phyloP scores from a whole-genome alignment of 2,329 filamentous ascomycete species.

The Coniochaeta sp. region DNA sequence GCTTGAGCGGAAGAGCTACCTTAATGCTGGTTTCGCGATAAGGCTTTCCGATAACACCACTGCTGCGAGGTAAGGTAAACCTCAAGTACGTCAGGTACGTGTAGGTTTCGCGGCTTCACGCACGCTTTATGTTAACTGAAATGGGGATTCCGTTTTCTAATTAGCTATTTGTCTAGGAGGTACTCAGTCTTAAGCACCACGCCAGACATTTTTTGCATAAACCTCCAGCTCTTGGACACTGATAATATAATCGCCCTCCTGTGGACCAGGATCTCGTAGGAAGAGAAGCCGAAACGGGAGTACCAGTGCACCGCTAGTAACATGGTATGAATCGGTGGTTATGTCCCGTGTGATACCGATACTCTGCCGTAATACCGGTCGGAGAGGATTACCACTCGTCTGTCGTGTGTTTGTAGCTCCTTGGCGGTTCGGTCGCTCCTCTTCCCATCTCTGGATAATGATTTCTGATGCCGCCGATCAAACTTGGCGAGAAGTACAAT shows the following conservation, averaged over 20 bases:
- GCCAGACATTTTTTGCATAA: too few relatives aligned
- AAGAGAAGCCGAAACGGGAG: conserved; percentile 7
- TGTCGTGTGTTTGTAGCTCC: background rate
- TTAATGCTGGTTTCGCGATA: conserved; percentile 3
- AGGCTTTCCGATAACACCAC: conserved; percentile 5
- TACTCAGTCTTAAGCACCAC: too few relatives aligned
- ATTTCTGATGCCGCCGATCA: background rate
- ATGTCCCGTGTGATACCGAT: background rate
- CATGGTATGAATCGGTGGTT: background rate
- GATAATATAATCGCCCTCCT: conserved; percentile 5
- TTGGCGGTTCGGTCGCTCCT: background rate
- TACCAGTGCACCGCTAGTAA: conserved; percentile 6
- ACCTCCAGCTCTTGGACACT: conserved; percentile 3
- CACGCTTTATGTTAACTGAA: too few relatives aligned
- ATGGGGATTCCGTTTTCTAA: too few relatives aligned
- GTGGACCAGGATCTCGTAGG: conserved; percentile 1
- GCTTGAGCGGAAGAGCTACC: background rate
- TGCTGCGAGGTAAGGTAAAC: background rate
- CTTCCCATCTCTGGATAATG: background rate
- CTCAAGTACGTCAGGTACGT: too few relatives aligned
- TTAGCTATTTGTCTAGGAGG: too few relatives aligned
- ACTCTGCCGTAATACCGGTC: background rate
- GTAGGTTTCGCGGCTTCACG: too few relatives aligned
- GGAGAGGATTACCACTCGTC: background rate
- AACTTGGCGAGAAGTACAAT: background rate